Evolutionary conservation across 2,329 filamentous ascomycete genomes (phyloP).

Genomic region (Diaporthe amygdali): DNA sequence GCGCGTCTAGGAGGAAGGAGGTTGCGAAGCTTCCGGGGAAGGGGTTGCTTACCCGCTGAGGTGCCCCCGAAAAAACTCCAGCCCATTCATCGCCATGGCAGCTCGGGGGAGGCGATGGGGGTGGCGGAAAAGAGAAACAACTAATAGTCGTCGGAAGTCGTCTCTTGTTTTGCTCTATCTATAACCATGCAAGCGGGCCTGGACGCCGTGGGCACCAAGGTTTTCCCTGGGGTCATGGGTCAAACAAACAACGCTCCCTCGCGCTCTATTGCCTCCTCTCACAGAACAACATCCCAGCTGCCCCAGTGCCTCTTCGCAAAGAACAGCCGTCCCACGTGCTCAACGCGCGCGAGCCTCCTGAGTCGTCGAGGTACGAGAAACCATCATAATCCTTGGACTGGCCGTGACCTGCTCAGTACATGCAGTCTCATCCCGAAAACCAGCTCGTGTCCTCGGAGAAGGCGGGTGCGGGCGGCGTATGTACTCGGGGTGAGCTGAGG

Average conservation of each 20-base stretch:
- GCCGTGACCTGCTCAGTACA: background rate
- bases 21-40: conserved; percentile 3
- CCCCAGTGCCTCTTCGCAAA: background rate
- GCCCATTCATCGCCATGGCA: background rate
- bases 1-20: background rate
- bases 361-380: background rate
- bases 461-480: background rate
- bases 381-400: background rate
- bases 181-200: background rate
- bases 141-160: background rate
- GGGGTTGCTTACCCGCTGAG: background rate
- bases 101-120: background rate
- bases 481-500: background rate
- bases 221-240: background rate
- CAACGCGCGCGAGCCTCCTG: background rate
- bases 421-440: background rate
- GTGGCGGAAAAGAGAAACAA: background rate
- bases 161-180: background rate
- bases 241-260: background rate
- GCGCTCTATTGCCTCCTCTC: background rate
- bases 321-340: background rate
- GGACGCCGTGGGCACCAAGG: background rate
- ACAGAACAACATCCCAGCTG: background rate
- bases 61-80: background rate
- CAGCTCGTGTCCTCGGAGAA: background rate